phyloP scores from a whole-genome alignment of 306 rosid species.

The Adenanthera pavonina region DNA sequence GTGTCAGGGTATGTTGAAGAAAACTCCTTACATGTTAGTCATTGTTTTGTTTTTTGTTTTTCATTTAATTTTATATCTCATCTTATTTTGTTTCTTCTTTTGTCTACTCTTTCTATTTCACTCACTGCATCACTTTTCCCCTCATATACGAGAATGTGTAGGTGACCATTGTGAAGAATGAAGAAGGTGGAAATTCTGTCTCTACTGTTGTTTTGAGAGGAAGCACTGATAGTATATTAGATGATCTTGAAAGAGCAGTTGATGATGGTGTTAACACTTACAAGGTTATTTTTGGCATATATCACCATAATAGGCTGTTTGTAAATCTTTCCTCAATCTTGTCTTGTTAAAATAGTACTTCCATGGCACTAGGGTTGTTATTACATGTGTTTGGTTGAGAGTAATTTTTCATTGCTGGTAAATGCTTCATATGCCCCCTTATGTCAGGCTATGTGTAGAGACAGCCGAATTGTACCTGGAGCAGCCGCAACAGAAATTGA shows the following conservation, averaged over 20 bases:
- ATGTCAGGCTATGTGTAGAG: slow-evolving; percentile 89
- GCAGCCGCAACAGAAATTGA: slow-evolving; percentile 98
- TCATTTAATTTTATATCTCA: not conserved
- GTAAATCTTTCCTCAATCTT: not conserved
- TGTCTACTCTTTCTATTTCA: not conserved
- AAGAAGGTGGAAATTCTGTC: slow-evolving; percentile 91
- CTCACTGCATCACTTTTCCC: slow-evolving; percentile 2
- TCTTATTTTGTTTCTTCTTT: not conserved
- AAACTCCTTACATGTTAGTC: slow-evolving; percentile 21
- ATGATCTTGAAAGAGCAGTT: slow-evolving; percentile 97
- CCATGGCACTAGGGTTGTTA: not conserved
- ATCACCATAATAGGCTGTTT: slow-evolving; percentile 14
- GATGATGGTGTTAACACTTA: slow-evolving; percentile 96
- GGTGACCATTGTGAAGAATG: slow-evolving; percentile 85
- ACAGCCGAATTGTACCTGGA: slow-evolving; percentile 91
- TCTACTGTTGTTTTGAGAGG: slow-evolving; percentile 82
- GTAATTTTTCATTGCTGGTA: slow-evolving; percentile 18
- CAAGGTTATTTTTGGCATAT: slow-evolving; percentile 62
- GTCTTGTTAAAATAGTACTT: slow-evolving; percentile 10
- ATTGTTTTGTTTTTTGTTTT: not conserved
- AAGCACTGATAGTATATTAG: slow-evolving; percentile 90
- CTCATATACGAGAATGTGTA: slow-evolving; percentile 28
- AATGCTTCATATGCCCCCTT: slow-evolving; percentile 34
- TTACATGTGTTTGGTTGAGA: slow-evolving; percentile 24
- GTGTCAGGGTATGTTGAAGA: slow-evolving; percentile 70